A percentile compares a stretch with the other conserved stretches of the same genome.
Evolutionary conservation across 2,329 filamentous ascomycete genomes (phyloP).

Genomic region (Ophiostoma sp.): DNA sequence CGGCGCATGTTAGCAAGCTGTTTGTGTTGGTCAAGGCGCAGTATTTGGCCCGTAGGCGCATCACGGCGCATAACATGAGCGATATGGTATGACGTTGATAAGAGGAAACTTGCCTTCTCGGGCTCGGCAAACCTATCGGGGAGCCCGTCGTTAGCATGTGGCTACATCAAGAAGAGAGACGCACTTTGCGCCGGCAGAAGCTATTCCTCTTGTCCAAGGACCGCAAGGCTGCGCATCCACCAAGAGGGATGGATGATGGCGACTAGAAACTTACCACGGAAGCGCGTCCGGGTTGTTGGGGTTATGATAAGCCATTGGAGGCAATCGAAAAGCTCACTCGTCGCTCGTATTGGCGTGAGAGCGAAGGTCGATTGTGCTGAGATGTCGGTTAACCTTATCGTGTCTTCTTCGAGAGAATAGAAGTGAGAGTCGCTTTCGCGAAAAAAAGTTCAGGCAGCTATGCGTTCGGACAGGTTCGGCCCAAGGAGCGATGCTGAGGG

Average conservation of each 20-base stretch:
- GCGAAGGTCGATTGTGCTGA: background rate
- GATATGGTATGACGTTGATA: background rate
- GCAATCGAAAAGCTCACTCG: background rate
- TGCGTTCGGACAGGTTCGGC: background rate
- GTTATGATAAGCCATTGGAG: constrained; percentile 85
- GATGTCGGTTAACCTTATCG: background rate
- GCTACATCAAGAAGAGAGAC: background rate
- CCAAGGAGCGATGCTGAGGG: background rate
- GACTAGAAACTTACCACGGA: constrained; percentile 68
- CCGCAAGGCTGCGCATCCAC: background rate
- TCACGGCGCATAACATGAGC: background rate
- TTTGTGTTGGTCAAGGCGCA: background rate
- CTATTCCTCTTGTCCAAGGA: background rate
- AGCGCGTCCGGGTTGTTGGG: constrained; percentile 93
- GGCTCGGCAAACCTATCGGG: constrained; percentile 52
- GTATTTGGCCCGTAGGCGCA: background rate
- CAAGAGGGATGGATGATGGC: background rate
- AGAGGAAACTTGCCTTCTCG: constrained; percentile 43
- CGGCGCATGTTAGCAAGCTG: constrained; percentile 2
- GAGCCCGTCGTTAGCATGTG: background rate
- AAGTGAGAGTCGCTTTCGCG: background rate
- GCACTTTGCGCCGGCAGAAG: background rate
- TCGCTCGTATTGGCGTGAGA: background rate
- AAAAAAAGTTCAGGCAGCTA: background rate
- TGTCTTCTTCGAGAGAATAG: background rate